These are phyloP conservation scores for Cutaneotrichosporon cutaneum DNA, from an alignment of 1,284 basidiomycete genomes.

Conservation along the genomic window DNA sequence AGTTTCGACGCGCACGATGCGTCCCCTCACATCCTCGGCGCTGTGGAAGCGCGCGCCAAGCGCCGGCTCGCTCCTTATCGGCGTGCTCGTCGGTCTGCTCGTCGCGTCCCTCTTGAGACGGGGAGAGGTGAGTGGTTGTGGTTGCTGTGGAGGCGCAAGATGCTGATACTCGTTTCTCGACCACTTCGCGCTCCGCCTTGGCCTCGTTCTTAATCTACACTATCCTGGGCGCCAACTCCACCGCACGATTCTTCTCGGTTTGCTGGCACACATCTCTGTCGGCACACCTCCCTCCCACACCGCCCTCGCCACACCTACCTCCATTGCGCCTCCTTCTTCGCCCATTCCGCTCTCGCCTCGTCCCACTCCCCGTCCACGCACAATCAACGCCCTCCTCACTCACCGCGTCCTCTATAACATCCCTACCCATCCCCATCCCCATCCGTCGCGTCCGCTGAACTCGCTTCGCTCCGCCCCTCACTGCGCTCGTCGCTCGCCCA, in stretches of 20 bases:
- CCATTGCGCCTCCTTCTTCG: not conserved
- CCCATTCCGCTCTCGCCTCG: not conserved
- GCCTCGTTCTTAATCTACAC: no score
- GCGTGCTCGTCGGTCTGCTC: slow-evolving; percentile 53
- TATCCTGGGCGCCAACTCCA: no score
- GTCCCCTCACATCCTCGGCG: slow-evolving; percentile 23
- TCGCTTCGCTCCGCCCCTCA: no score
- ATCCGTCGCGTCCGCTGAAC: no score
- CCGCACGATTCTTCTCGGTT: no score
- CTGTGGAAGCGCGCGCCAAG: slow-evolving; percentile 46
- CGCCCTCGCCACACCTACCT: not conserved
- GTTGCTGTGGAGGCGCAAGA: not conserved
- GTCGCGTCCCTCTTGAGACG: slow-evolving; percentile 44
- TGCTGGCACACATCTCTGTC: no score
- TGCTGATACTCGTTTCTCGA: not conserved
- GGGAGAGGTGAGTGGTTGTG: slow-evolving; percentile 1
- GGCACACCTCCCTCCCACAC: not conserved
- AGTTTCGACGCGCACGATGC: not conserved
- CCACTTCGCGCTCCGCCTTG: not conserved
- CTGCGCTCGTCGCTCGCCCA: not conserved
- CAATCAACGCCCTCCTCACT: not conserved
- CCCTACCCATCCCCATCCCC: not conserved
- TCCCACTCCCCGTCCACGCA: not conserved
- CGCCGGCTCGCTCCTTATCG: slow-evolving; percentile 50
- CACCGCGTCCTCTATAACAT: not conserved